phyloP scores from a whole-genome alignment of 1,139 yeast genomes.

The Geotrichum candidum region DNA sequence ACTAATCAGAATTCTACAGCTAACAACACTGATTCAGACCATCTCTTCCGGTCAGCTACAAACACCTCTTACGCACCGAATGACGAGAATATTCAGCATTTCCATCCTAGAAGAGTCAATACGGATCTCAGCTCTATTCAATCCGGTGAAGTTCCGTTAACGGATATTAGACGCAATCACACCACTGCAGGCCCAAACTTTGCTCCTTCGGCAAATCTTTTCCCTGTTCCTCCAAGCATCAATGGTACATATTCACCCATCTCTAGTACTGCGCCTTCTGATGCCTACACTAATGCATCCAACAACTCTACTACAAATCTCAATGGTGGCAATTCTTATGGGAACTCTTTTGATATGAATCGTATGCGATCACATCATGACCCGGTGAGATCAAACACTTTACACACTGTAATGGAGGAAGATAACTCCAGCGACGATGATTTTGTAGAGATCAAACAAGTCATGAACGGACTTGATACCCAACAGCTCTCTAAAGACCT shows the following conservation, averaged over 20 bases:
- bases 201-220: background rate
- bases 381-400: constrained; percentile 6
- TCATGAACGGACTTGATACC: constrained; percentile 24
- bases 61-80: constrained; percentile 1
- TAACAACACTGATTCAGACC: background rate
- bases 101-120: background rate
- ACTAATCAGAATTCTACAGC: background rate
- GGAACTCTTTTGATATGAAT: background rate
- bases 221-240: background rate
- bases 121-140: background rate
- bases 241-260: background rate
- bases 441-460: constrained; percentile 29
- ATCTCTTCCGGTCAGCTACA: background rate
- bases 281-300: background rate
- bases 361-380: background rate
- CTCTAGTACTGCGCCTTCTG: background rate
- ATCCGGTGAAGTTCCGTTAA: background rate
- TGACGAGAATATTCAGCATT: background rate
- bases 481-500: constrained; percentile 17
- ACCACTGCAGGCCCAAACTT: background rate
- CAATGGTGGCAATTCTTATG: background rate
- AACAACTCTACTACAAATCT: background rate
- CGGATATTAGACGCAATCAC: constrained; percentile 1
- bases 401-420: constrained; percentile 14
- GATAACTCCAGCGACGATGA: constrained; percentile 24